Conservation (phyloP, 1,139 yeast species). For the Pichia sp. region DNA sequence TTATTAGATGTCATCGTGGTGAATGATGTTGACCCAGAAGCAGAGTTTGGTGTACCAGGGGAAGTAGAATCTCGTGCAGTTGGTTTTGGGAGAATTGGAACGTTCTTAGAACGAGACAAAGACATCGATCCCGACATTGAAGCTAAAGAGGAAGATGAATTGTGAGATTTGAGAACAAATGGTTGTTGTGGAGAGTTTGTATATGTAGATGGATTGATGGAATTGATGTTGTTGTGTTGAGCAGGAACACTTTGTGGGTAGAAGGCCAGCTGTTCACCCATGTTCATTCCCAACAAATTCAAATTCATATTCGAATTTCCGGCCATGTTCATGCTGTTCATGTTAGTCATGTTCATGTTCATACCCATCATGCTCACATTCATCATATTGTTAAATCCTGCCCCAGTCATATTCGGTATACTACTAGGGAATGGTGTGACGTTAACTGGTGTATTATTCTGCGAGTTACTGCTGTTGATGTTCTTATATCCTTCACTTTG, state of each 20-base stretch:
- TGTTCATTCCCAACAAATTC: no score
- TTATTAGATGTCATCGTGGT: conserved; percentile 13
- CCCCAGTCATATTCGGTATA: no score
- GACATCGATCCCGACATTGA: background rate
- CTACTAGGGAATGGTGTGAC: no score
- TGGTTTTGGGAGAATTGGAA: conserved; percentile 30
- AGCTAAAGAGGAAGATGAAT: background rate
- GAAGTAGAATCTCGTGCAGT: conserved; percentile 11
- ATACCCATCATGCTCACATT: no score
- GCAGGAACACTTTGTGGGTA: background rate
- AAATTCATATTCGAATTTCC: no score
- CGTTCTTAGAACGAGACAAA: conserved; percentile 21
- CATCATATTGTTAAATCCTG: no score
- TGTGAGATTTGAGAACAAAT: background rate
- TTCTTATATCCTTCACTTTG: conserved; percentile 16
- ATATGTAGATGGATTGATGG: no score
- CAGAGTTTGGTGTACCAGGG: conserved; percentile 18
- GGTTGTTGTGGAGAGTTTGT: no score
- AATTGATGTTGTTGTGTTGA: background rate
- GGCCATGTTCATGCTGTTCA: no score
- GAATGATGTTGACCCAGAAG: conserved; percentile 16
- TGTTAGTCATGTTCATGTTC: no score
- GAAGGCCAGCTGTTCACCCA: no score
- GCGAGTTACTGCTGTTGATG: conserved; percentile 5
- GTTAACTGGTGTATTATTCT: no score